Evolutionary conservation across 1,284 basidiomycete genomes (phyloP), one percentile per base, ranked within the genome.

Genomic region (Ustilago vetiveriae): DNA sequence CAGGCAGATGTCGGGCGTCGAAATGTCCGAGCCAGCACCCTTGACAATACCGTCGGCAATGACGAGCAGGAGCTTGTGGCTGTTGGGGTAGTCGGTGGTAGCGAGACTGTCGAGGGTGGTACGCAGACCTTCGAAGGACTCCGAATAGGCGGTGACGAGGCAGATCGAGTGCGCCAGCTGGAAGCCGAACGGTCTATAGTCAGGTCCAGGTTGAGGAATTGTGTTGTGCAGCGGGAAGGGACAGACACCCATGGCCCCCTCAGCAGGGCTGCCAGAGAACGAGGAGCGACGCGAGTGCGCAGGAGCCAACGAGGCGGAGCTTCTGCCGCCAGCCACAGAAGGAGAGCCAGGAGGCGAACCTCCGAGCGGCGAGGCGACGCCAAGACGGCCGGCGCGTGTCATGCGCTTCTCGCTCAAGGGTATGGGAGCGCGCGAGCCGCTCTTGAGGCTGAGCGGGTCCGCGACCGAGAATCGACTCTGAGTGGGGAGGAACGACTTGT

Each of bases 41-140:
- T 94, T 94, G 79, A 98, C 96, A 89, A 97, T 92, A 76, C 96
- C 96, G 82, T 99, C 96, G 42, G 94, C 92, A 72, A 99, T 95
- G 79, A 99, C 90, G 60, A 98, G 85, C 63, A 99, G 89, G 49
- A 98, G 82, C 82, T 98, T 98, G 85, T 98, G 96, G 74, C 90
- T 92, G 85, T 98, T 98, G 24, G 95, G 95, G 81, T 98, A 99
- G 83, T 98, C 94, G 39, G 95, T 98, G 7, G 95, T 98, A 5
- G 94, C 94, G 22, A 99, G 88, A 16, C 95, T 98, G 84, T 99
- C 95, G 22, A 99, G 85, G 0, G 96, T 99, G 8, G 96, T 98
- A 33, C 95, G 88, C 3, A 99, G 86, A 85, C 96, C 96, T 82
- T 97, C 94, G 27, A 95, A 87, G 3, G 92, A 95, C 83, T 99